Evolutionary conservation across 75 land plant species (phyloP), one percentile per base, ranked within the genome.

Genomic region (Picea sitchensis): DNA sequence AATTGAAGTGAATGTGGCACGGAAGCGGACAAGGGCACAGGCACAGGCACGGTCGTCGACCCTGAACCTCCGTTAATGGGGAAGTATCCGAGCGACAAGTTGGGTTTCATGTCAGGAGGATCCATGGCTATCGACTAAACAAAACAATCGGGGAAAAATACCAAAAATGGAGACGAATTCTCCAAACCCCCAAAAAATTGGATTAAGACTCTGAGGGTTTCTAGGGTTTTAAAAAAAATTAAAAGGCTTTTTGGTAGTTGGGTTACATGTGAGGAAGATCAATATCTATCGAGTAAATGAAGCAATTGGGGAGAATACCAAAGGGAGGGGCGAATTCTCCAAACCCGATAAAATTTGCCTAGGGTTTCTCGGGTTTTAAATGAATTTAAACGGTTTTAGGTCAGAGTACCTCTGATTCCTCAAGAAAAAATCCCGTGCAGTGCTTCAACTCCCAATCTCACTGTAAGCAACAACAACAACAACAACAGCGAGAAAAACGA

Each of bases 381-480:
- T 9, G 51, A 41, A 41, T 20, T 9, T 3, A 44, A 71, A 71
- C 36, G 31, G 14, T 26, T 30, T 64, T 13, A 14, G 14, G 34
- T 13, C 67, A 26, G 14, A n/a, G 31, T 71, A 71, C 74, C 74
- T 71, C 51, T 41, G 51, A 71, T 71, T 41, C 54, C 1, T 36
- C n/a, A 18, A 0, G 18, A 5, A 17, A 18, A 38, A 68, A 7
- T 5, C 21, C 12, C 38, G 18, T 6, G 13, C 17, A 41, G 20
- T 71, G 54, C 3, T 71, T n/a, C 14, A 18, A 3, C 31, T 9
- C 56, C 56, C 56, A 51, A 51, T 51, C 56, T 51, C 56, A 51
- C 56, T 51, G 12, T 51, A 51, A 51, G 11, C 74, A 21, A 44
- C 74, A 71, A 38, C 73, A 68, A 7, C 73, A 69, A 71, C 74